These are phyloP conservation scores for Tricholoma terreum DNA, from an alignment of 768 basidiomycete genomes.

Conservation along the genomic window DNA sequence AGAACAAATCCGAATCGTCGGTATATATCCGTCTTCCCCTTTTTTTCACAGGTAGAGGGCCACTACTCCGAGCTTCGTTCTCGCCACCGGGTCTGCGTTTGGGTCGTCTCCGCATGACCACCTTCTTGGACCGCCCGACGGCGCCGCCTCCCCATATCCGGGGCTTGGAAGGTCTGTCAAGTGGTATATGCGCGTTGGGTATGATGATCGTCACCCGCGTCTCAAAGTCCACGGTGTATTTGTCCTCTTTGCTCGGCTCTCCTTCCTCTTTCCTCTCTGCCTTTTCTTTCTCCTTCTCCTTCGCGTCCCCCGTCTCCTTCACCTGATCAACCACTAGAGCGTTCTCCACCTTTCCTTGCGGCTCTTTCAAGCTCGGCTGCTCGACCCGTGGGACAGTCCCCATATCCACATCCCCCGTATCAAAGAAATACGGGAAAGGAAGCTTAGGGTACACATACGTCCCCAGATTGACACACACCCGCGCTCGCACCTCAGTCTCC, in stretches of 20 bases:
- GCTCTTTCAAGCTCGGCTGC: conserved; percentile 11
- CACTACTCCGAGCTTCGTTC: not conserved
- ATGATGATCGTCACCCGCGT: conserved; percentile 55
- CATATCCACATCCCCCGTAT: conserved; percentile 7
- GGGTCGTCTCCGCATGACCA: not conserved
- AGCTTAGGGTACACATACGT: conserved; percentile 55
- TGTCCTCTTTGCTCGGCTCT: conserved; percentile 16
- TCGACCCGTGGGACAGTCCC: conserved; percentile 7
- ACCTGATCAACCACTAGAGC: conserved; percentile 10
- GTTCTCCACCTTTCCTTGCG: conserved; percentile 13
- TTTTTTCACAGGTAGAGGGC: not conserved
- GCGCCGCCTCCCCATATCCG: conserved; percentile 73
- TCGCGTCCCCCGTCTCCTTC: conserved; percentile 7
- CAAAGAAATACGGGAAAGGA: conserved; percentile 59
- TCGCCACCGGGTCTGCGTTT: not conserved
- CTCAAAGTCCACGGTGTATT: conserved; percentile 37
- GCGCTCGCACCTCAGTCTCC: conserved; percentile 4
- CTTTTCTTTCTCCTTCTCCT: conserved; percentile 13
- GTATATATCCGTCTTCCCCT: conserved; percentile 1
- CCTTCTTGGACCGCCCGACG: conserved; percentile 27
- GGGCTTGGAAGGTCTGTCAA: conserved; percentile 47
- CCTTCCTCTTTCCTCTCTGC: conserved; percentile 17
- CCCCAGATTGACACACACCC: conserved; percentile 43
- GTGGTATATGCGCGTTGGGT: conserved; percentile 56
- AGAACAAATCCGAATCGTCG: conserved; percentile 44